Evolutionary conservation across 805 yeast genomes (phyloP).

Genomic region (Aciculoconidium aculeatum): DNA sequence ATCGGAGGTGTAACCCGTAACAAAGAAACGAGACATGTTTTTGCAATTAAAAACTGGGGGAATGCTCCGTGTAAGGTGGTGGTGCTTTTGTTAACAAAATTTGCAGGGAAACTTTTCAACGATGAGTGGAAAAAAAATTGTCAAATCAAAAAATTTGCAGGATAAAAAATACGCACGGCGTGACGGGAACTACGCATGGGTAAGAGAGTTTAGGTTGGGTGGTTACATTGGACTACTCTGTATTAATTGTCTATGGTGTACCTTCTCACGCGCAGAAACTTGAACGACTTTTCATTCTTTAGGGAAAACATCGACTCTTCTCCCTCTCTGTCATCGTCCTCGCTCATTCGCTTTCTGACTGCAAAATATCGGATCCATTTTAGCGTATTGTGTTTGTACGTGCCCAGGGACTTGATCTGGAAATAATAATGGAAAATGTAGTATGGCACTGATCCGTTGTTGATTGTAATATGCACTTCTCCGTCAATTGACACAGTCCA

Average conservation of each 20-base stretch:
- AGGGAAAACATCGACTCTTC: conserved; percentile 47
- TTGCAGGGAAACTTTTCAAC: conserved; percentile 17
- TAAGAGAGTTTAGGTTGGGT: background rate
- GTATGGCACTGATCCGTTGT: conserved; percentile 53
- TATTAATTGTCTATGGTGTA: conserved; percentile 15
- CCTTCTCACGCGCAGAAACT: conserved; percentile 59
- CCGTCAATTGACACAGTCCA: conserved; percentile 59
- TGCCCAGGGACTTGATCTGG: conserved; percentile 47
- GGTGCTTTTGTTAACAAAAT: conserved; percentile 1
- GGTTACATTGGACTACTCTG: conserved; percentile 1
- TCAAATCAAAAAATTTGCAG: conserved; percentile 5
- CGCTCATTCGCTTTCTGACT: conserved; percentile 34
- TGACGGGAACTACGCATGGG: conserved; percentile 1
- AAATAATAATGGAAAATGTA: conserved; percentile 62
- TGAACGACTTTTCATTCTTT: conserved; percentile 72
- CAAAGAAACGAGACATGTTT: conserved; percentile 88
- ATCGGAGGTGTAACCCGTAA: conserved; percentile 52
- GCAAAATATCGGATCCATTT: conserved; percentile 66
- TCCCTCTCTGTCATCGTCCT: conserved; percentile 44
- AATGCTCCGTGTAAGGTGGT: too few species aligned
- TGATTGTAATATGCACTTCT: conserved; percentile 40
- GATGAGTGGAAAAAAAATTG: conserved; percentile 17
- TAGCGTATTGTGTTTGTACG: conserved; percentile 59
- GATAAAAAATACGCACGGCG: conserved; percentile 8
- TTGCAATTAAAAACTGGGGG: conserved; percentile 1